Evolutionary conservation across 2,329 filamentous ascomycete species (phyloP), one percentile per base, ranked within the genome.

Genomic region (Curvularia sp.): DNA sequence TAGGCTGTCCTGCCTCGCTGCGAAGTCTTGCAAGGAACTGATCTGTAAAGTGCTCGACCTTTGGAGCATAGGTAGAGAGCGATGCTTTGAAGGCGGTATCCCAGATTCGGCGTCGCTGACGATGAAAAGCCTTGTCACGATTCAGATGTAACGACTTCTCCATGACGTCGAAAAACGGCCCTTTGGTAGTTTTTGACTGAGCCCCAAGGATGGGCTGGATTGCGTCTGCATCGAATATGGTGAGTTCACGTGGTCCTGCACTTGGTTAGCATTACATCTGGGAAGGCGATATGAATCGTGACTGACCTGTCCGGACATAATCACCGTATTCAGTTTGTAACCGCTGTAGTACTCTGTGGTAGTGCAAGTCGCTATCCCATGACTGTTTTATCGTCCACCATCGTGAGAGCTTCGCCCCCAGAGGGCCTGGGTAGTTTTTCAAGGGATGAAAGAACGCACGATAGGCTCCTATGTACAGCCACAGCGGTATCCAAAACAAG

Each of bases 1-100:
- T 58, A 1, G 72, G 61, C 53, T 69, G 49, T 8, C 69, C 65
- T 53, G 72, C 58, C 10, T 60, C 58, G 12, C 60, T 36, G 15
- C 58, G 48, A 15, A 73, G 36, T 6, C 62, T 63, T 3, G 45
- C 45, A 5, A 74, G 60, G 4, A 72, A 51, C 21, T 69, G 64
- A 23, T 69, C 63, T 2, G 69, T 72, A 25, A 65, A 68, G 2
- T 60, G 55, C 21, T 72, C 71, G 3, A 74, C 49, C 6, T 63
- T 55, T 10, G 66, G 63, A 2, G 63, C 66, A 28, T 61, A 71
- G 28, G 63, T 57, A 12, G 66, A 62, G 9, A 74, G 59, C 2
- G 70, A 65, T 52, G 63, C 60, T 54, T 72, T 69, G 53, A 74
- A 69, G 2, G 61, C 69, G n/a, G 66, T 65, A 36, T 73, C 70